Base-by-base conservation (phyloP, 108 stramenopile species). In the Nitzschia sp. region DNA sequence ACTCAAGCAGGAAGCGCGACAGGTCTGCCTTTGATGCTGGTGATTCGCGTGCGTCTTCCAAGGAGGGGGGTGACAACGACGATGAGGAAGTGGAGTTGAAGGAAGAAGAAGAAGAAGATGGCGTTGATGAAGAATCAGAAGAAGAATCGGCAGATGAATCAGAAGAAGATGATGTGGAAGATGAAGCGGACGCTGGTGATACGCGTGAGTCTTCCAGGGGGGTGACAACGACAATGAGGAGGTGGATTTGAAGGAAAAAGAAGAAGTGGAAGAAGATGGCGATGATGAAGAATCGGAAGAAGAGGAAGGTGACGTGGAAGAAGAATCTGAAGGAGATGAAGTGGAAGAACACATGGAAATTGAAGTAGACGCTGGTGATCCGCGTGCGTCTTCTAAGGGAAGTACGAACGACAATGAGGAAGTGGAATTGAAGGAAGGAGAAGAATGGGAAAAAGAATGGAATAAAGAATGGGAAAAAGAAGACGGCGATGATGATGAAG, bases 261-360 rank as follows among this genome's bases (percentile, higher is more conserved):
- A 17, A 19, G 42, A 6, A 8, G 21, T 6, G 19, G 69, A 51
- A 6, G 55, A 42, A 38, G 42, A 41, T 52, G 61, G 29, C 11
- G 40, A 41, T 59, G 69, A 58, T 10, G 10, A 12, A 3, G 67
- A 22, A 15, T 43, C 67, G 2, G 55, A 22, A 19, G 72, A 65
- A 5, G n/a, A 24, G 41, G 64, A 60, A 0, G 46, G 51, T 1
- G 57, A 58, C 8, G 55, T 41, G 41, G 41, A 24, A 6, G 43
- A 57, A 3, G 69, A 70, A 3, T 43, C 41, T n/a, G 40, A 20
- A 52, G 53, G 55, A 64, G 63, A 52, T 14, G 71, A 50, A 37
- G n/a, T n/a, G n/a, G n/a, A n/a, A n/a, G n/a, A n/a, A n/a, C n/a
- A n/a, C n/a, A n/a, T n/a, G n/a, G n/a, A n/a, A n/a, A n/a, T n/a